A percentile compares a stretch with the other conserved stretches of the same genome.
These are phyloP conservation scores for Macrophomina phaseolina DNA, from an alignment of 2,329 filamentous ascomycete species.

Conservation along the genomic window DNA sequence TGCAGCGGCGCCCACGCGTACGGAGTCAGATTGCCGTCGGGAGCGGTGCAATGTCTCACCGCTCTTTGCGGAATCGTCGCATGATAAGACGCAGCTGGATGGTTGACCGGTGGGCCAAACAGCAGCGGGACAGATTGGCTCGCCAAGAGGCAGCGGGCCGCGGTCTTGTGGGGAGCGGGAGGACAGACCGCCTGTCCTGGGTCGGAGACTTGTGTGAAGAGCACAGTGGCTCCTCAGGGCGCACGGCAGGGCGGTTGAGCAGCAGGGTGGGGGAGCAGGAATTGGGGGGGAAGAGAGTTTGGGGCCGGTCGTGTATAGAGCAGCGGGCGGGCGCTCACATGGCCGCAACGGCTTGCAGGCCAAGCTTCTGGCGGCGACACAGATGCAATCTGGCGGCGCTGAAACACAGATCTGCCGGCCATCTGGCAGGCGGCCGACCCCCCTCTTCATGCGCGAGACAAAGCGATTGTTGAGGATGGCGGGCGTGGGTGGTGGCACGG, in stretches of 20 bases:
- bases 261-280: slow-evolving; percentile 10
- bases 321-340: background rate
- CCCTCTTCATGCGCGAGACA: slow-evolving; percentile 18
- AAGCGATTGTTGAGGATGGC: slow-evolving; percentile 16
- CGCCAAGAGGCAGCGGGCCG: slow-evolving; percentile 16
- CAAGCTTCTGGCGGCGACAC: slow-evolving; percentile 9
- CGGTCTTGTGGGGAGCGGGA: background rate
- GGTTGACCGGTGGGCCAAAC: slow-evolving; percentile 15
- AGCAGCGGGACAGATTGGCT: slow-evolving; percentile 10
- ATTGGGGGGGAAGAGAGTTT: background rate
- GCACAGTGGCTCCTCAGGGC: background rate
- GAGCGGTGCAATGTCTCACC: slow-evolving; percentile 7
- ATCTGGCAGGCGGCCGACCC: slow-evolving; percentile 3
- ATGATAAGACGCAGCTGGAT: slow-evolving; percentile 1
- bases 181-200: slow-evolving; percentile 17
- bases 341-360: slow-evolving; percentile 2
- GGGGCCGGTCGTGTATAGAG: background rate
- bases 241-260: slow-evolving; percentile 1
- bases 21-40: background rate
- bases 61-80: slow-evolving; percentile 14
- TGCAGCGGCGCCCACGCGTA: slow-evolving; percentile 6
- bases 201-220: slow-evolving; percentile 20
- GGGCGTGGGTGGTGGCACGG: slow-evolving; percentile 4
- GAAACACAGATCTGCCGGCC: slow-evolving; percentile 18
- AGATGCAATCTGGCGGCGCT: slow-evolving; percentile 15